Evolutionary conservation across 805 yeast genomes (phyloP).

Genomic region (Candida morakotiae): DNA sequence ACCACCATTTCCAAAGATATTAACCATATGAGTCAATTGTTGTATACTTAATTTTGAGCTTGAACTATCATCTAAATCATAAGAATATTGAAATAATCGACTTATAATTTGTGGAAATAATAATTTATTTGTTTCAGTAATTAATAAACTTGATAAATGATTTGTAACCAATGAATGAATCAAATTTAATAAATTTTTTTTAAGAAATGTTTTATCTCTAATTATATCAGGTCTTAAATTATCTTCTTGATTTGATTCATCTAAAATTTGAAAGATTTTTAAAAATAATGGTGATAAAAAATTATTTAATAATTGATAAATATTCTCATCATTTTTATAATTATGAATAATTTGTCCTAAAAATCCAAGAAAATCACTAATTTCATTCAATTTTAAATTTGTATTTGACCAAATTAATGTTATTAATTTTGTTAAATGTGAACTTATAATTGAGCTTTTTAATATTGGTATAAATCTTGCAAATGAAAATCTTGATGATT

Average conservation of each 20-base stretch:
- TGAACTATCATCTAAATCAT: constrained; percentile 57
- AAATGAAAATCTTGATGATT: constrained; percentile 81
- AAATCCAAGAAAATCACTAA: constrained; percentile 79
- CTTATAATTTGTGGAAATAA: constrained; percentile 59
- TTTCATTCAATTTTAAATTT: constrained; percentile 57
- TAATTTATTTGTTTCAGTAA: constrained; percentile 62
- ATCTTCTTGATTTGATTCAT: constrained; percentile 26
- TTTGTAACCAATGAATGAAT: constrained; percentile 70
- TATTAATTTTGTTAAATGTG: constrained; percentile 64
- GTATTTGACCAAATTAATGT: constrained; percentile 52
- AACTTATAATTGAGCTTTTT: constrained; percentile 35
- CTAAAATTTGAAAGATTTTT: constrained; percentile 54
- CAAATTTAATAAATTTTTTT: constrained; percentile 66
- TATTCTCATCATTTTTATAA: constrained; percentile 60
- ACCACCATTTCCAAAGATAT: constrained; percentile 64
- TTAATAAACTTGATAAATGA: constrained; percentile 71
- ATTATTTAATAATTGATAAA: constrained; percentile 71
- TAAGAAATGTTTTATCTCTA: constrained; percentile 62
- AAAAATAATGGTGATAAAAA: constrained; percentile 70
- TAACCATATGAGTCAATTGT: constrained; percentile 60
- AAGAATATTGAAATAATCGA: constrained; percentile 61
- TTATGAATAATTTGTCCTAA: constrained; percentile 84
- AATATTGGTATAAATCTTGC: constrained; percentile 81
- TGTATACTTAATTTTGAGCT: constrained; percentile 67
- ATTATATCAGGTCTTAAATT: constrained; percentile 43